Evolutionary conservation across 2,329 filamentous ascomycete species (phyloP), one percentile per base, ranked within the genome.

Genomic region (Chrysoporthe cubensis): DNA sequence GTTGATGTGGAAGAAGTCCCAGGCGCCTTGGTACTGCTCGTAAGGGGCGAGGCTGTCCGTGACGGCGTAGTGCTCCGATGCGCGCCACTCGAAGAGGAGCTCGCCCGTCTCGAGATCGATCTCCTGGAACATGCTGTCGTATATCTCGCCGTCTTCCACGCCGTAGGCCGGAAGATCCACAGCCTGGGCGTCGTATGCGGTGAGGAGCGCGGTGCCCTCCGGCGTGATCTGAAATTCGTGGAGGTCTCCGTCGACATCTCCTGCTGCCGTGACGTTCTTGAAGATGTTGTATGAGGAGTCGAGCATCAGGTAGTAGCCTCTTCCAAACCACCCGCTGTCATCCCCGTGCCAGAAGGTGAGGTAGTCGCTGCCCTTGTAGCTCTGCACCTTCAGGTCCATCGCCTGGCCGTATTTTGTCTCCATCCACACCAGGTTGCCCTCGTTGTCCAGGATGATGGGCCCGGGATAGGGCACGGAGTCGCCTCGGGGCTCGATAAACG

Each of bases 221-320:
- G 74, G 66, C 1, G 81, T 83, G n/a, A 84, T 72, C 18, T 75
- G 73, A 67, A 83, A 79, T 60, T 83, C 80, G 70, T 83, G 82
- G 56, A 81, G 75, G 65, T 84, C 69, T 18, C 64, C 79, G 8
- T 75, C 76, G 11, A 74, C 66, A 70, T 73, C 44, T 74, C 71
- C 43, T 66, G 69, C 62, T 3, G 75, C 75, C 64, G 75, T 60
- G 32, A 71, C 48, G 1, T 58, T 65, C 60, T 72, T 70, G 64
- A 71, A 66, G n/a, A 71, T 54, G 37, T 72, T 59, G 62, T 72
- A 72, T 3, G 64, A 61, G n/a, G 66, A 64, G 40, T 72, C 71
- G 34, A 69, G 44, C 50, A 71, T 62, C 48, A 69, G 62, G 40
- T 71, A 70, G 60, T 69, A 67, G 13, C 62, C 64, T 26, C 64